A percentile compares a stretch with the other conserved stretches of the same genome.
Conservation (phyloP, 768 basidiomycete species). For the Kwoniella sp. region DNA sequence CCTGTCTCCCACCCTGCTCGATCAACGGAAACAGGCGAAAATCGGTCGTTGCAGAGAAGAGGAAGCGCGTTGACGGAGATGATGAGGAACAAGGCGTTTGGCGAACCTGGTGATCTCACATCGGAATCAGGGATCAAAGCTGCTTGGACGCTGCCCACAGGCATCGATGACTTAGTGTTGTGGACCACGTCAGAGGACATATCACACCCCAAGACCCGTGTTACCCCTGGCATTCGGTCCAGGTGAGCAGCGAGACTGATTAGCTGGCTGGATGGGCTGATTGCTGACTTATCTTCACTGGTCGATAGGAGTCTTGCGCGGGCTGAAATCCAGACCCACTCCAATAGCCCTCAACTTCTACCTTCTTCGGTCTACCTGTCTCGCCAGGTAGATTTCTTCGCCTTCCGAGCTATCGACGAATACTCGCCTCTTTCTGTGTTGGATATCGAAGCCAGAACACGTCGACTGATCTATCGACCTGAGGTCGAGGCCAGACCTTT, state of each 20-base stretch:
- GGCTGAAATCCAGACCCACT: constrained; percentile 79
- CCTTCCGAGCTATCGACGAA: constrained; percentile 72
- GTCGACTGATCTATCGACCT: constrained; percentile 68
- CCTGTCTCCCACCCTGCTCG: not conserved
- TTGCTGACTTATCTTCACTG: constrained; percentile 12
- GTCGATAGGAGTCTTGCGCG: constrained; percentile 62
- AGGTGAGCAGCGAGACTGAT: constrained; percentile 13
- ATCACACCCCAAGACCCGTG: not conserved
- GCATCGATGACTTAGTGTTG: not conserved
- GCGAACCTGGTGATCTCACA: constrained; percentile 18
- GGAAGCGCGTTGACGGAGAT: constrained; percentile 49
- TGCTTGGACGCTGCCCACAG: constrained; percentile 32
- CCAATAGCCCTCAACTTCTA: constrained; percentile 62
- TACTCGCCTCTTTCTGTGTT: constrained; percentile 67
- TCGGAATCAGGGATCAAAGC: constrained; percentile 22
- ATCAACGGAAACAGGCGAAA: not conserved
- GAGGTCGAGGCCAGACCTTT: constrained; percentile 65
- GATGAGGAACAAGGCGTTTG: constrained; percentile 32
- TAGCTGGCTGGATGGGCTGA: no score
- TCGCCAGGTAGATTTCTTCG: constrained; percentile 80
- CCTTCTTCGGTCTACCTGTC: constrained; percentile 78
- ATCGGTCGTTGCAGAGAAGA: constrained; percentile 9
- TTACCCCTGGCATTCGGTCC: not conserved
- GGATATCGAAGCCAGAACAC: constrained; percentile 66
- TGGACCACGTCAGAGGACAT: not conserved